These are phyloP conservation scores for Rhodotorula paludigena DNA, from an alignment of 768 basidiomycete species.

Conservation along the genomic window DNA sequence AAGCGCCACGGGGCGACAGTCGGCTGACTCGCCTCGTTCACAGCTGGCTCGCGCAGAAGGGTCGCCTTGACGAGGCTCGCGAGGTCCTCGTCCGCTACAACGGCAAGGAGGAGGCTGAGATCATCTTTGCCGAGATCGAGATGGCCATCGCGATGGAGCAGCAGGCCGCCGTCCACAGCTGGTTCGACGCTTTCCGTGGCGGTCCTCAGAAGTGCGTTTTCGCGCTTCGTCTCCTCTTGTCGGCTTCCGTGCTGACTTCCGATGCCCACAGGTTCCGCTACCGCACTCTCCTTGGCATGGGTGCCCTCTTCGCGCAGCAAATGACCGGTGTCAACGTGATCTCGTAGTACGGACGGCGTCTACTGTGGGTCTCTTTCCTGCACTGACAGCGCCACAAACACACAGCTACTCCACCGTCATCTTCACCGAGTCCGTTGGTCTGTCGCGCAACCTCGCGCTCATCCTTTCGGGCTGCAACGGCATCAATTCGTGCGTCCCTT, in stretches of 20 bases:
- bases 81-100: conserved; percentile 11
- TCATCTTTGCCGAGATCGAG: conserved; percentile 13
- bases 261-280: conserved; percentile 19
- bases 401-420: conserved; percentile 4
- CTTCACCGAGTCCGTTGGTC: conserved; percentile 10
- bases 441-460: conserved; percentile 1
- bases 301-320: conserved; percentile 1
- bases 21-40: too few relatives aligned
- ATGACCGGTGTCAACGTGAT: conserved; percentile 1
- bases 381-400: neutral
- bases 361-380: too few relatives aligned
- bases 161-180: conserved; percentile 3
- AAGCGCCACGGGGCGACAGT: too few relatives aligned
- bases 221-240: too few relatives aligned
- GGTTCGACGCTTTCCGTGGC: conserved; percentile 19
- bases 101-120: neutral
- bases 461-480: conserved; percentile 6
- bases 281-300: conserved; percentile 17
- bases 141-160: conserved; percentile 21
- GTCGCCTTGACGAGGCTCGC: neutral
- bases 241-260: too few relatives aligned
- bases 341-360: neutral
- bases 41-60: conserved; percentile 7
- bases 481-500: neutral
- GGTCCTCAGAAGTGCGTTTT: neutral